These are phyloP conservation scores for Globisporangium uncinulatum DNA, from an alignment of 352 stramenopile species.

Conservation along the genomic window DNA sequence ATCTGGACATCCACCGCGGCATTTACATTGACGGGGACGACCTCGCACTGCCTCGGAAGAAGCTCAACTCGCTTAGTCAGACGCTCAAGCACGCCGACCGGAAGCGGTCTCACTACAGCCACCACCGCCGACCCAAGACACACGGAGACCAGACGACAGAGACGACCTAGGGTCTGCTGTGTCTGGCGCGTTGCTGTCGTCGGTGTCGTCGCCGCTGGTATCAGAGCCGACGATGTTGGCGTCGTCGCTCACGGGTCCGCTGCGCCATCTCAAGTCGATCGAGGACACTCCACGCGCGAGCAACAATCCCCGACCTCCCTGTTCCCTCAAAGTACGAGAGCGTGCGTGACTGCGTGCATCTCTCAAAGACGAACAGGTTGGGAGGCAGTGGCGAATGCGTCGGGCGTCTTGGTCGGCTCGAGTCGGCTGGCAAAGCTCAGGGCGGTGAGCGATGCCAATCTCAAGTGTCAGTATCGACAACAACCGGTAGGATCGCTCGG, in stretches of 20 bases:
- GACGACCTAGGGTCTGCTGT: neutral
- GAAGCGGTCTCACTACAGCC: conserved; percentile 30
- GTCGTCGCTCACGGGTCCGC: too few relatives aligned
- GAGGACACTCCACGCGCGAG: too few relatives aligned
- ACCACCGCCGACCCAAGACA: conserved; percentile 16
- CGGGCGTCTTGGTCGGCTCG: too few relatives aligned
- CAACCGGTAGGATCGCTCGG: conserved; percentile 13
- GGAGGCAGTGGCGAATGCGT: too few relatives aligned
- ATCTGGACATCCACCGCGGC: conserved; percentile 26
- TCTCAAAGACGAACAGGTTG: too few relatives aligned
- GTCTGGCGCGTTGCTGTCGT: neutral
- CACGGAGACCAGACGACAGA: conserved; percentile 15
- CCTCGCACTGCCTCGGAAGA: conserved; percentile 28
- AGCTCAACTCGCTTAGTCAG: conserved; percentile 30
- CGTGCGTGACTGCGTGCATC: too few relatives aligned
- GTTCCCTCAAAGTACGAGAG: too few relatives aligned
- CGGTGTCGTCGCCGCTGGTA: neutral
- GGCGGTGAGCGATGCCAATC: too few relatives aligned
- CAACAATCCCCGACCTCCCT: too few relatives aligned
- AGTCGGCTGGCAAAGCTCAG: neutral
- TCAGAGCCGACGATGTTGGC: too few relatives aligned
- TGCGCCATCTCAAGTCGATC: too few relatives aligned
- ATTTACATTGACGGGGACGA: conserved; percentile 31
- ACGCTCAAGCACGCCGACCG: conserved; percentile 39
- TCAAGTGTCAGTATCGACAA: conserved; percentile 1